A percentile compares a stretch with the other conserved stretches of the same genome.
phyloP scores from a whole-genome alignment of 352 stramenopile species.

The Pythium apleroticum region DNA sequence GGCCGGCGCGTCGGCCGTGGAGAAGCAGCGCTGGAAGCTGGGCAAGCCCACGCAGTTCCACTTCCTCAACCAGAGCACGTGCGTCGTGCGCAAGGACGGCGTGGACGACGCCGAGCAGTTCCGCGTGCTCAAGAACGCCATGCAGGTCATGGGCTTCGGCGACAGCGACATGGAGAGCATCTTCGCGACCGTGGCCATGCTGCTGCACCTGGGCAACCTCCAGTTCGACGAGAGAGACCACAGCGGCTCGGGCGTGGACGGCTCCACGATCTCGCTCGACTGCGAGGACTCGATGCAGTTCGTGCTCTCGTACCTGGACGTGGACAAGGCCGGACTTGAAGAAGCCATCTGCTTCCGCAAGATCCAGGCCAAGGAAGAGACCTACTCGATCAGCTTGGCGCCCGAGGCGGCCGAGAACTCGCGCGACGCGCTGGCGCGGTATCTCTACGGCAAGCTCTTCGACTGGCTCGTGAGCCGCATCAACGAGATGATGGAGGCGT shows the following conservation, averaged over 20 bases:
- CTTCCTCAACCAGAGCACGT: slow-evolving; percentile 91
- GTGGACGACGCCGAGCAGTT: slow-evolving; percentile 92
- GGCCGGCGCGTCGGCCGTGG: slow-evolving; percentile 56
- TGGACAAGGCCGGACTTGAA: slow-evolving; percentile 85
- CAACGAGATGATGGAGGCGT: slow-evolving; percentile 75
- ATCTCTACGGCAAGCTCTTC: slow-evolving; percentile 95
- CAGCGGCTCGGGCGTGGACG: slow-evolving; percentile 61
- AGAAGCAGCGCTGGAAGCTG: slow-evolving; percentile 69
- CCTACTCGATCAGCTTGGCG: slow-evolving; percentile 75
- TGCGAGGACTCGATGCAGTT: slow-evolving; percentile 65
- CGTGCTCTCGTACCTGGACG: slow-evolving; percentile 88
- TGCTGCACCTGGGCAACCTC: slow-evolving; percentile 96
- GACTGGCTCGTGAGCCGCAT: slow-evolving; percentile 88
- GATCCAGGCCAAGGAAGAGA: slow-evolving; percentile 94
- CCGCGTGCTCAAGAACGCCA: slow-evolving; percentile 63
- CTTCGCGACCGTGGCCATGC: slow-evolving; percentile 87
- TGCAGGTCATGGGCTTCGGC: slow-evolving; percentile 87
- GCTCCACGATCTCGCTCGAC: slow-evolving; percentile 54
- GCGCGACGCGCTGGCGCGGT: slow-evolving; percentile 93
- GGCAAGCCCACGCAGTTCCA: slow-evolving; percentile 71
- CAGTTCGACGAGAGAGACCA: slow-evolving; percentile 78
- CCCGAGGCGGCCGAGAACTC: slow-evolving; percentile 85
- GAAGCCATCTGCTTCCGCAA: slow-evolving; percentile 89
- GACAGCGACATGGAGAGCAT: slow-evolving; percentile 90
- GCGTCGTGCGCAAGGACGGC: slow-evolving; percentile 79